Evolutionary conservation across 2,329 filamentous ascomycete genomes (phyloP), one percentile per base, ranked within the genome.

Genomic region (Helicocarpus griseus): DNA sequence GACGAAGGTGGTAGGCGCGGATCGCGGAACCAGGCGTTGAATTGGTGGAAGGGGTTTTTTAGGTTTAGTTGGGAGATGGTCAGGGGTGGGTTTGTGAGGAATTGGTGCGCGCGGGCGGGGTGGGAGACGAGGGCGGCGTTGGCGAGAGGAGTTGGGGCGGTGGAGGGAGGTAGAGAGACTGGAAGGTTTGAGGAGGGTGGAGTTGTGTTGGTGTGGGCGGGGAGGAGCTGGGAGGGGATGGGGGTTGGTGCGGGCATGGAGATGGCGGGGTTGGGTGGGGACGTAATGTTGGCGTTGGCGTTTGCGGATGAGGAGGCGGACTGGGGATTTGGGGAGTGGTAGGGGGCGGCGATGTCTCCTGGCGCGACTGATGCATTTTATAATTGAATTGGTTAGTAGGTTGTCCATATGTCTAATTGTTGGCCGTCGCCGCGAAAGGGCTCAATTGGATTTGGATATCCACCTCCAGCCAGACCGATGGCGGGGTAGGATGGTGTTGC

Each of bases 1-100:
- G 82, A 74, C 44, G 89, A 79, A 24, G 73, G 65, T 8, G 73
- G 63, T 4, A 75, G 63, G 56, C 85, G 80, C 0, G 90, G 87
- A 54, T 83, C 77, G 11, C 79, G 77, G 77, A 95, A 98, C 93
- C 93, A 98, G 55, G 73, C 69, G 73, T 95, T 80, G 75, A 97
- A 98, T 73, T 97, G 93, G 29, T 76, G 74, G 53, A 91, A 81
- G 0, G 93, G 93, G 50, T 69, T 70, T 21, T 67, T 66, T 29
- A 64, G 65, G 53, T 71, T 68, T 48, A 72, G 60, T 52, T 71
- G 68, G 35, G 68, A 67, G 51, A 70, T 58, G 6, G 67, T 70
- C 7, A 72, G 60, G 1, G 68, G 69, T 0, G 69, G 69, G 55
- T 72, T 72, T 33, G 62, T 66, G 48, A 66, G 58, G 59, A 72